A percentile compares a stretch with the other conserved stretches of the same genome.
phyloP scores from a whole-genome alignment of 768 basidiomycete genomes.

The Cantharellus cinnabarinus region DNA sequence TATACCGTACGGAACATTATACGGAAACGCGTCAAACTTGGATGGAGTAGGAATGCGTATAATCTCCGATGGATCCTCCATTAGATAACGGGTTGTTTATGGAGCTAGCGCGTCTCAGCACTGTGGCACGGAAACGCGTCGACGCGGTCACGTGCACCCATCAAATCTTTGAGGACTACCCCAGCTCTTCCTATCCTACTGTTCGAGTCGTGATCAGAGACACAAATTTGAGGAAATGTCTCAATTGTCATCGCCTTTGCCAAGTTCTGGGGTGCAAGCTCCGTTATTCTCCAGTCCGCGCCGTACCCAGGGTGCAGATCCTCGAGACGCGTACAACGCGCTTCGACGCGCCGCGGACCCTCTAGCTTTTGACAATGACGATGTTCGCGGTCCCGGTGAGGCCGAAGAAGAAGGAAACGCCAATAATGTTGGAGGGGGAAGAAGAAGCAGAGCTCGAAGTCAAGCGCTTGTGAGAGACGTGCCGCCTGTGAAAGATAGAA shows the following conservation, averaged over 20 bases:
- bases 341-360: constrained; percentile 2
- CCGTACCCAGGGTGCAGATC: background rate
- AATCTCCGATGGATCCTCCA: too few species aligned
- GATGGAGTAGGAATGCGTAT: too few species aligned
- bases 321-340: background rate
- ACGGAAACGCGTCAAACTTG: constrained; percentile 65
- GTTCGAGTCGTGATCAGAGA: too few species aligned
- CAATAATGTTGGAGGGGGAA: constrained; percentile 2
- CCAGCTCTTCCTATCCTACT: background rate
- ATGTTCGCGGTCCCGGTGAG: background rate
- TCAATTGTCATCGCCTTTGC: background rate
- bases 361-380: background rate
- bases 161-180: background rate
- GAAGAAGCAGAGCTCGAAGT: constrained; percentile 1
- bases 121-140: too few species aligned
- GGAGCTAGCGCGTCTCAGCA: too few species aligned
- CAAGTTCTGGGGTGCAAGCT: background rate
- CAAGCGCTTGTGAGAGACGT: constrained; percentile 29
- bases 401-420: background rate
- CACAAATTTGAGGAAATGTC: background rate
- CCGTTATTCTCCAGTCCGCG: background rate
- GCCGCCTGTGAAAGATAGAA: constrained; percentile 77
- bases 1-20: constrained; percentile 59
- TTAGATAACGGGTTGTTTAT: too few species aligned
- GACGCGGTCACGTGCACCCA: too few species aligned